Conservation (phyloP, 1,284 basidiomycete species). For the Cystobasidium pallidum region DNA sequence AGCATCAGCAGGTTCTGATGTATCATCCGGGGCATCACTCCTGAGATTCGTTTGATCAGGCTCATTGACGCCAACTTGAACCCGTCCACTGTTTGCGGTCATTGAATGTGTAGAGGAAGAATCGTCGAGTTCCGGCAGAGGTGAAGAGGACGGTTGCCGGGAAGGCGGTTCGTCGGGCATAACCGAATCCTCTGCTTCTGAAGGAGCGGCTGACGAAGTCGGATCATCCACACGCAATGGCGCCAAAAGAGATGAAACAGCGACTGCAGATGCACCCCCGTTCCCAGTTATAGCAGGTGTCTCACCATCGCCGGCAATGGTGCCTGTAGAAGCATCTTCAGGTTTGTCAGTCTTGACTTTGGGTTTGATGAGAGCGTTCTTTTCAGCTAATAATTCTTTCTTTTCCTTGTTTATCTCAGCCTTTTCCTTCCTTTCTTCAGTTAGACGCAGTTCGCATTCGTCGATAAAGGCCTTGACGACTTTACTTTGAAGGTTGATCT, state of each 20-base stretch:
- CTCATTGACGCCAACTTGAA: not conserved
- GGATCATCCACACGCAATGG: constrained; percentile 7
- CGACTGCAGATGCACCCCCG: not conserved
- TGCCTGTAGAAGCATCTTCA: not conserved
- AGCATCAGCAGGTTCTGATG: constrained; percentile 5
- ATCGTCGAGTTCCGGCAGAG: constrained; percentile 32
- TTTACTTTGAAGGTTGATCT: constrained; percentile 86
- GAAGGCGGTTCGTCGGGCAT: constrained; percentile 36
- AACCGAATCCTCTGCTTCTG: constrained; percentile 35
- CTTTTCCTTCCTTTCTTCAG: constrained; percentile 90
- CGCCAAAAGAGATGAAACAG: not conserved
- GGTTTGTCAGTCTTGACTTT: constrained; percentile 10
- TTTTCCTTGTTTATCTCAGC: constrained; percentile 87
- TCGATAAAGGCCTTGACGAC: constrained; percentile 86
- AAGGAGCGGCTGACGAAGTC: constrained; percentile 23
- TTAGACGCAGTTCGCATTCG: constrained; percentile 81
- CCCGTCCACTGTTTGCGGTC: constrained; percentile 13
- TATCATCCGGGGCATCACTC: constrained; percentile 10
- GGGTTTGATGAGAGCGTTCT: constrained; percentile 12
- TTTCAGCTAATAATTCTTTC: constrained; percentile 73
- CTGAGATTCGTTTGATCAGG: constrained; percentile 10
- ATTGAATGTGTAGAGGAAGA: constrained; percentile 17
- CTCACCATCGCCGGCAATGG: not conserved
- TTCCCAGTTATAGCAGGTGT: not conserved
- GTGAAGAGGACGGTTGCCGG: constrained; percentile 31